Percentiles rank a stretch among this genome's conserved stretches.
Conservation (phyloP, 768 basidiomycete species). For the Heimioporus sp. region DNA sequence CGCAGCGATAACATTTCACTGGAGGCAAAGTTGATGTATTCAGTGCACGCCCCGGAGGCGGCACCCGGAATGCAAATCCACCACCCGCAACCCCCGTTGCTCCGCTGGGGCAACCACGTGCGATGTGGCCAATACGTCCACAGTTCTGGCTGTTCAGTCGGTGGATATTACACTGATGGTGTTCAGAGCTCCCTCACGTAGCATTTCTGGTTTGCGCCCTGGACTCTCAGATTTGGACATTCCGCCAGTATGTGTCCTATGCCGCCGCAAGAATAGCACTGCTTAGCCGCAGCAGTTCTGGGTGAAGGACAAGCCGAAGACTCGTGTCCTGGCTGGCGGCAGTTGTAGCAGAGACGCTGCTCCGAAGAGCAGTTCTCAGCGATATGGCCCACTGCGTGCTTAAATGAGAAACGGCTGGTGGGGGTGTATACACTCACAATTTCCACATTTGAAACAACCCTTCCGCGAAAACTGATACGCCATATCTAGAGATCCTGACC, state of each 20-base stretch:
- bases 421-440: constrained; percentile 53
- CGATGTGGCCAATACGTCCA: constrained; percentile 81
- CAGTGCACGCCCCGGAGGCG: constrained; percentile 71
- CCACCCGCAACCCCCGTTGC: constrained; percentile 34
- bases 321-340: constrained; percentile 92
- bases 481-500: constrained; percentile 52
- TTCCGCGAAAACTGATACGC: constrained; percentile 83
- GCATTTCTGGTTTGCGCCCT: constrained; percentile 72
- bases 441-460: constrained; percentile 93
- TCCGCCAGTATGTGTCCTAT: constrained; percentile 90
- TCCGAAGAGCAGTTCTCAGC: constrained; percentile 90
- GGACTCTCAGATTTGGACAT: constrained; percentile 76
- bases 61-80: constrained; percentile 62
- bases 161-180: constrained; percentile 2
- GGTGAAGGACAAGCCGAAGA: constrained; percentile 85
- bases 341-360: constrained; percentile 91
- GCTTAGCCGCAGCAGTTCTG: constrained; percentile 78
- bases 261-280: constrained; percentile 92
- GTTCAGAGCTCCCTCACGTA: constrained; percentile 53
- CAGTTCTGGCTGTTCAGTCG: constrained; percentile 52
- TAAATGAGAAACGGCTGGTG: constrained; percentile 10
- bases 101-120: constrained; percentile 66
- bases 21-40: constrained; percentile 77
- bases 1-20: constrained; percentile 88
- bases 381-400: constrained; percentile 77